Conservation (phyloP, 352 stramenopile genomes). For the Pythium apleroticum region DNA sequence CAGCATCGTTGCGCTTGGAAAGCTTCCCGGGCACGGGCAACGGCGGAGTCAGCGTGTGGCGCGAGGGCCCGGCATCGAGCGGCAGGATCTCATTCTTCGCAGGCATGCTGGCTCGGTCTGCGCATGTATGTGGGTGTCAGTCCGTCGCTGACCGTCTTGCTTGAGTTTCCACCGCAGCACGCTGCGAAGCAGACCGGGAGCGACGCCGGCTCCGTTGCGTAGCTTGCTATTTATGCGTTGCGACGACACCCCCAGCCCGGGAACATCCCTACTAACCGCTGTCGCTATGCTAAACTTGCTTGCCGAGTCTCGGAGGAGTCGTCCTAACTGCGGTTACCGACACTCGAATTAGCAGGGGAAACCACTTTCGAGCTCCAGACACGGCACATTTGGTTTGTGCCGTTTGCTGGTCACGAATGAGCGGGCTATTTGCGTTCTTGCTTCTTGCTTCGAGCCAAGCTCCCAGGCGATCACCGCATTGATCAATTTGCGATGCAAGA, state of each 20-base stretch:
- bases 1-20: constrained; percentile 28
- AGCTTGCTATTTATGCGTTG: constrained; percentile 1
- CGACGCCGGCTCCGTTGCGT: neutral
- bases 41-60: constrained; percentile 15
- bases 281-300: neutral
- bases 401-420: too few relatives aligned
- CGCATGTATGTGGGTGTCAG: constrained; percentile 8
- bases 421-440: too few relatives aligned
- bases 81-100: constrained; percentile 69
- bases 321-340: neutral
- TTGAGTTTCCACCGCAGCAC: neutral
- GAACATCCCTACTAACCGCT: neutral
- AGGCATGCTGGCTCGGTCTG: constrained; percentile 32
- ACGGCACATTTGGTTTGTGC: too few relatives aligned
- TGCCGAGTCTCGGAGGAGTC: neutral
- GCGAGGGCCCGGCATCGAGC: constrained; percentile 35
- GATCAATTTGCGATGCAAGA: neutral
- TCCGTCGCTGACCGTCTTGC: neutral
- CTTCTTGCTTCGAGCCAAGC: too few relatives aligned
- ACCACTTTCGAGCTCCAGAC: too few relatives aligned
- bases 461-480: neutral
- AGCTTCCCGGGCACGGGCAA: constrained; percentile 14
- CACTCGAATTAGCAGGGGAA: neutral
- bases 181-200: neutral
- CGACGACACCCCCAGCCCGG: neutral